Base-by-base conservation (phyloP, 257 asterid species). In the Leptodermis oblonga region DNA sequence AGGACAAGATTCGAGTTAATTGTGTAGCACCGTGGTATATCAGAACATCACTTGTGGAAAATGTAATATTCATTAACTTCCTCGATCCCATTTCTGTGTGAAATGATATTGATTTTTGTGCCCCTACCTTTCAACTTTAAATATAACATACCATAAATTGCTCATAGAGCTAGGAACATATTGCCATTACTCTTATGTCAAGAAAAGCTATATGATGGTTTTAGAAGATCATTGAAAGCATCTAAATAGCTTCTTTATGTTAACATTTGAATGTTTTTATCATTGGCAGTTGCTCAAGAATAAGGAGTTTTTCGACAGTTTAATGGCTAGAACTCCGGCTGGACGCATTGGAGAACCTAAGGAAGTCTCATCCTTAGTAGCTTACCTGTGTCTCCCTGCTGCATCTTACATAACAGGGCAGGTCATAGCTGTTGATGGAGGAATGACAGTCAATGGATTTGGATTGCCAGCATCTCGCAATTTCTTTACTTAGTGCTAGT, bases 1-100 rank as follows among this genome's bases (percentile, higher is more conserved):
- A 87, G 78, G 97, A 94, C 76, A 78, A 74, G 72, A 89, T 94
- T 77, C 92, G 97, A 72, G 96, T 94, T 75, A 94, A 94, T 76
- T 76, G 78, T 62, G 96, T 94, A 70, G 97, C 99, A 28, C 99
- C 99, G 5, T 87, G 96, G 96, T 94, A 89, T 69, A 91, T 87
- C 88, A 89, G 68, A 72, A 93, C 99, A 69, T 77, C 99, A 25
- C 87, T 91, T 33, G 96, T 87, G 68, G 82, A 87, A 82, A 53
- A 63, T 53, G 99, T 94, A 88, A 89, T 76, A 26, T 17, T 45
- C 60, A 13, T 61, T 20, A 43, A 30, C 74, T 58, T 34, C 63
- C 39, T 72, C 22, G 14, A 7, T 49, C n/a, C 28, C 51, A 69
- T 54, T 45, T 70, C 25, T 43, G 10, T 14, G 22, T 58, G 34